Base-by-base conservation (phyloP, 495 filamentous ascomycete genomes). In the Tuber melanosporum region DNA sequence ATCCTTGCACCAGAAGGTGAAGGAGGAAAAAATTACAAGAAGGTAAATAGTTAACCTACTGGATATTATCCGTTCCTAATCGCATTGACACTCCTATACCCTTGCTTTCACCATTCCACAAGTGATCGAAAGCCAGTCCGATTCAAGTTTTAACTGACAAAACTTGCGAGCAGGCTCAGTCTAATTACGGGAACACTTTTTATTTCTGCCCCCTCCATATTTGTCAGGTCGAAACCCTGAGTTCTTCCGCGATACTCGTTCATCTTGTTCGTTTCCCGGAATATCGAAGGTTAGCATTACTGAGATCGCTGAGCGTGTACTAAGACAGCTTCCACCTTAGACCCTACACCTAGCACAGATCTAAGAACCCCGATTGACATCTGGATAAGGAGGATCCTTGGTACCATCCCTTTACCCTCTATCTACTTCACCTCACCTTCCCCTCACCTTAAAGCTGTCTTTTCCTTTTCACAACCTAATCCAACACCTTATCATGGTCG, bases 321-420 rank as follows among this genome's bases (percentile, higher is more conserved):
- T 78, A 79, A 80, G 78, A 79, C 73, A 79, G 47, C 39, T 45
- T 79, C 77, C 71, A 6, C 14, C 78, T 79, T 76, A 57, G 70
- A 77, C 73, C 77, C 73, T 77, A 80, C 78, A 80, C 71, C 77
- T 80, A 71, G 52, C 47, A 52, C 45, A 75, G 66, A 76, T 76
- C 57, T 71, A 71, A 73, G 78, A 57, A 57, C 71, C 78, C 73
- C 73, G 77, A 80, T 78, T 79, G 75, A 62, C 77, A 76, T 76
- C 57, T 81, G 80, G 70, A 79, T 76, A 82, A 82, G 75, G 69
- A 77, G 80, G 78, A 81, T 82, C 74, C 76, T 79, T 71, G 73
- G 80, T 82, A 82, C 81, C 77, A 82, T 80, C 80, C 81, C 81
- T 82, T 82, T 82, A 72, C 74, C 76, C 73, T 77, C 81, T 79